phyloP scores from a whole-genome alignment of 768 basidiomycete genomes.

The Favolaschia claudopus region DNA sequence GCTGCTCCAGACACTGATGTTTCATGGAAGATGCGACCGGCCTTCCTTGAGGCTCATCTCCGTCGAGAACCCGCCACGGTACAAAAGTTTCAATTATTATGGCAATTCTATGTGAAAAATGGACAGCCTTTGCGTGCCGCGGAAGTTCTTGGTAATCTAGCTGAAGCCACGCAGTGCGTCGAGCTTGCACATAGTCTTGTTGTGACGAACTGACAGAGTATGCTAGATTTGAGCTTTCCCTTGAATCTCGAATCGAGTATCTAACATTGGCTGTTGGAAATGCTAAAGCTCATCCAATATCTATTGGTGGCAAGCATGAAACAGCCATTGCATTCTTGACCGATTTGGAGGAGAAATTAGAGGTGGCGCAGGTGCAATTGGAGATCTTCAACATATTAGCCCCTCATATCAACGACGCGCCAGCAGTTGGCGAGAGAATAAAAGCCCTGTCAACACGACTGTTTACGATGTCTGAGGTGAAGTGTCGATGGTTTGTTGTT shows the following conservation, averaged over 20 bases:
- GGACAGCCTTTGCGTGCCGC: constrained; percentile 89
- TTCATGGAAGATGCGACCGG: constrained; percentile 73
- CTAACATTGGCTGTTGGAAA: constrained; percentile 94
- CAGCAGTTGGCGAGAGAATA: constrained; percentile 69
- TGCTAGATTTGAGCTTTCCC: constrained; percentile 66
- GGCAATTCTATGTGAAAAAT: constrained; percentile 97
- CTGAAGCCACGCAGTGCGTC: constrained; percentile 84
- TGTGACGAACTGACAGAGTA: neutral
- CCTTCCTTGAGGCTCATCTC: constrained; percentile 89
- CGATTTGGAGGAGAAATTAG: constrained; percentile 93
- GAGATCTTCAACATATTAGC: constrained; percentile 79
- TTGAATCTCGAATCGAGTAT: constrained; percentile 87
- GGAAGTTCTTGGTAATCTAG: constrained; percentile 80
- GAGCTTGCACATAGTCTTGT: neutral
- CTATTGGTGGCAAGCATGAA: constrained; percentile 79
- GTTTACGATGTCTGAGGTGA: constrained; percentile 87
- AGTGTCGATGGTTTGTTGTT: neutral
- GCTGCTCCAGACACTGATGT: constrained; percentile 15
- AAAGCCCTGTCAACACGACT: constrained; percentile 64
- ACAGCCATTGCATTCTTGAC: constrained; percentile 96
- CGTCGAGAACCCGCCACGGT: constrained; percentile 80
- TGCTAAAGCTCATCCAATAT: constrained; percentile 92
- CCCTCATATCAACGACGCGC: constrained; percentile 67
- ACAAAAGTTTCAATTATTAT: constrained; percentile 87
- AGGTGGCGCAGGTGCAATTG: constrained; percentile 96